phyloP scores from a whole-genome alignment of 257 asterid genomes.

The Ophiorrhiza pumila region DNA sequence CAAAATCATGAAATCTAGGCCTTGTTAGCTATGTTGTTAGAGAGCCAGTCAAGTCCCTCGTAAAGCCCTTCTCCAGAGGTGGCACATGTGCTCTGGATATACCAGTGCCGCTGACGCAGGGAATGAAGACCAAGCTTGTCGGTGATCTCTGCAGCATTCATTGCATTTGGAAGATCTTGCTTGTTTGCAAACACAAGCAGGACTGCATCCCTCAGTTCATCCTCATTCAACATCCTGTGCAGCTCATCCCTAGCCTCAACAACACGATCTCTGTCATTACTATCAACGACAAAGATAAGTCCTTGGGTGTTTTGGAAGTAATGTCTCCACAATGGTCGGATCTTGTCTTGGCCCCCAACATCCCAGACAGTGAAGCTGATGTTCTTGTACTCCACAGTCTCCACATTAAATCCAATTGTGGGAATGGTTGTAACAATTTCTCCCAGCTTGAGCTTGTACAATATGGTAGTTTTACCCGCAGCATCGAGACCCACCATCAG shows the following conservation, averaged over 20 bases:
- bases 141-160: no score
- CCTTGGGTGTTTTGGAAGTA: neutral
- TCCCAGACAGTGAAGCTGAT: constrained; percentile 54
- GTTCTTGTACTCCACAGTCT: constrained; percentile 54
- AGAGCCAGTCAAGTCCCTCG: no score
- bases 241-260: no score
- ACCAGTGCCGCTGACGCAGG: no score
- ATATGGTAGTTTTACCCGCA: constrained; percentile 19
- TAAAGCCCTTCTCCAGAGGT: no score
- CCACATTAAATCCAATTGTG: constrained; percentile 61
- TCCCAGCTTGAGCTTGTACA: constrained; percentile 24
- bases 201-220: constrained; percentile 44
- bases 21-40: neutral
- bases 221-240: neutral
- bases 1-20: no score
- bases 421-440: constrained; percentile 71
- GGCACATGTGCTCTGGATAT: no score
- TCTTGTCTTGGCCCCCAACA: constrained; percentile 7
- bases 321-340: neutral
- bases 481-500: constrained; percentile 20
- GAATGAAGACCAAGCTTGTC: no score
- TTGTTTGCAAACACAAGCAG: constrained; percentile 63
- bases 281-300: neutral
- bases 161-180: constrained; percentile 49
- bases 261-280: no score